phyloP scores from a whole-genome alignment of 1,284 basidiomycete species.

The Leucoagaricus sp. region DNA sequence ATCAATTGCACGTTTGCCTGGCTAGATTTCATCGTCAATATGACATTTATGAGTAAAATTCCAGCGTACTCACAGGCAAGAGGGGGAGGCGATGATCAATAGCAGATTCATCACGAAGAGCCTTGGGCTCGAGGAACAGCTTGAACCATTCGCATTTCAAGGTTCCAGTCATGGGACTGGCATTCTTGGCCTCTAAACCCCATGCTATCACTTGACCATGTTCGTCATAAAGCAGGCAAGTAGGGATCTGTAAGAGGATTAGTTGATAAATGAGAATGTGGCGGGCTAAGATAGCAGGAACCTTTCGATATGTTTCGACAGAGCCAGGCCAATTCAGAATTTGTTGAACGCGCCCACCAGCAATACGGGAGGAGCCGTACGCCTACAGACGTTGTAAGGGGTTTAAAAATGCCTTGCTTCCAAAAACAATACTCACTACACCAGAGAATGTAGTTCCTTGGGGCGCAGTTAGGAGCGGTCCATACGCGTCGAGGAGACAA shows the following conservation, averaged over 20 bases:
- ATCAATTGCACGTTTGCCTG: conserved; percentile 71
- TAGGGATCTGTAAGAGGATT: conserved; percentile 51
- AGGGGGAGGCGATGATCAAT: conserved; percentile 75
- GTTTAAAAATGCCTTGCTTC: background rate
- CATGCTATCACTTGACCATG: conserved; percentile 70
- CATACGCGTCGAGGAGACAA: background rate
- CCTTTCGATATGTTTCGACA: conserved; percentile 78
- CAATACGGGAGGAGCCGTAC: conserved; percentile 79
- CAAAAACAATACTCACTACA: conserved; percentile 55
- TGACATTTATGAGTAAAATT: conserved; percentile 13
- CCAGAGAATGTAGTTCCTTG: conserved; percentile 82
- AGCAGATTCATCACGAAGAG: conserved; percentile 64
- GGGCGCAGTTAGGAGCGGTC: conserved; percentile 7
- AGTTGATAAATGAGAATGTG: too few relatives aligned
- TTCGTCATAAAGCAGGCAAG: conserved; percentile 75
- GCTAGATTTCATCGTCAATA: conserved; percentile 39
- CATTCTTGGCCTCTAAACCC: conserved; percentile 81
- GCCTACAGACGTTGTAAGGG: conserved; percentile 43
- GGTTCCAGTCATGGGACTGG: conserved; percentile 63
- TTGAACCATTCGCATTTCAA: conserved; percentile 81
- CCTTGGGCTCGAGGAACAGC: conserved; percentile 77
- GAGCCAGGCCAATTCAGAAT: conserved; percentile 80
- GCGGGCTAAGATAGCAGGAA: too few relatives aligned
- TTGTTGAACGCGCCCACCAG: conserved; percentile 74
- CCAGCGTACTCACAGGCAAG: conserved; percentile 58